Base-by-base conservation (phyloP, 2,329 filamentous ascomycete genomes). In the Boeremia lycopersici region DNA sequence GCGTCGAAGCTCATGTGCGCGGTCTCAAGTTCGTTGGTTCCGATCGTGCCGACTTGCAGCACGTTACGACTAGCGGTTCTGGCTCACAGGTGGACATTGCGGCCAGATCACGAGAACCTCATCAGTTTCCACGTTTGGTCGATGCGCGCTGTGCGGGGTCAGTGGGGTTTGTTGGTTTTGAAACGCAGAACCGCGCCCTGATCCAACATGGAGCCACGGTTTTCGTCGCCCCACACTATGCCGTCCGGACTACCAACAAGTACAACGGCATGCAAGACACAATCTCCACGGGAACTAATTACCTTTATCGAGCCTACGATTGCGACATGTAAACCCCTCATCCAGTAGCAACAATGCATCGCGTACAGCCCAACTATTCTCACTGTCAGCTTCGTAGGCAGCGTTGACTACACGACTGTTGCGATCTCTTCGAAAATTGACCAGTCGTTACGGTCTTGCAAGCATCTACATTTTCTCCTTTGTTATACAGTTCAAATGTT, bases 241-340 rank as follows among this genome's bases (percentile, higher is more conserved):
- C 19, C 40, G 2, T 26, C 1, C 9, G 17, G 40, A 35, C 35
- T 4, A 11, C 78, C 4, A 26, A 8, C 9, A 19, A 29, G 5
- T 28, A 25, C 36, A 26, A 10, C 6, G 17, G 31, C 26, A 34
- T 11, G 9, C 15, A 31, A 29, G 12, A n/a, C 2, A 15, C 25
- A 34, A 12, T n/a, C 17, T 12, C 17, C 29, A 25, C 12, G n/a
- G n/a, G 28, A 17, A n/a, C 9, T 6, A 11, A 4, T 19, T 26
- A n/a, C 8, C 23, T 46, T 12, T 10, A 25, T 41, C 11, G 11
- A 25, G 17, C 17, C 9, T 33, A 25, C 13, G 19, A 29, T 26
- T 31, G 31, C 39, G 44, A 39, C 28, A 45, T 44, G 26, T 23
- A 50, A 28, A 36, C 26, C 25, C 30, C 23, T 23, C 38, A 23